Base-by-base conservation (phyloP, 257 asterid genomes). In the Asclepias syriaca region DNA sequence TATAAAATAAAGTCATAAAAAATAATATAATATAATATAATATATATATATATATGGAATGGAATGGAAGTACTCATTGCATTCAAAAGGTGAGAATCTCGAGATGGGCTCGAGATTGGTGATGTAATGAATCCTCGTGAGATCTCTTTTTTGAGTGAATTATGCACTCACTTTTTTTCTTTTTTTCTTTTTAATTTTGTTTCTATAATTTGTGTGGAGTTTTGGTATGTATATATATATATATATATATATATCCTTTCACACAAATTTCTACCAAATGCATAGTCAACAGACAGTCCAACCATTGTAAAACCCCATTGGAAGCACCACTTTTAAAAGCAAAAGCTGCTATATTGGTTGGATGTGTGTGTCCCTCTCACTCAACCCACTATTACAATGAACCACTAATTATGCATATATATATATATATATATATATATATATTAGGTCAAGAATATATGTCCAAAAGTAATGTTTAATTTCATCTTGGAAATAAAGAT, bases 71-170 rank as follows among this genome's bases (percentile, higher is more conserved):
- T 22, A 79, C 58, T 75, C 29, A 85, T 76, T 70, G 74, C 77
- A 24, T n/a, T 49, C 3, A 69, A 72, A 78, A 75, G 77, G 82
- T 79, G 81, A 80, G 89, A 81, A 88, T 88, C 89, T 83, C 86
- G 79, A 87, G 86, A 81, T 71, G 64, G 59, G 37, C 81, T 84
- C 79, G 84, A 84, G 92, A 84, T 85, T 75, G 58, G 75, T 66
- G 87, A 75, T 75, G 72, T 65, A 76, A 78, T 80, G 82, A 82
- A 46, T 82, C 81, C 76, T 74, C 83, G 81, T 83, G 85, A 71
- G 71, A 82, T 82, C 82, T 74, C 27, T 24, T 24, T 24, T 71
- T 77, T 59, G 55, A 63, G 59, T 61, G 74, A 81, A 77, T 73
- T 74, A 80, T 73, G 56, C 40, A 34, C 45, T 66, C 43, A 63